phyloP scores from a whole-genome alignment of 2,329 filamentous ascomycete genomes.

The Pseudopyricularia javanii region DNA sequence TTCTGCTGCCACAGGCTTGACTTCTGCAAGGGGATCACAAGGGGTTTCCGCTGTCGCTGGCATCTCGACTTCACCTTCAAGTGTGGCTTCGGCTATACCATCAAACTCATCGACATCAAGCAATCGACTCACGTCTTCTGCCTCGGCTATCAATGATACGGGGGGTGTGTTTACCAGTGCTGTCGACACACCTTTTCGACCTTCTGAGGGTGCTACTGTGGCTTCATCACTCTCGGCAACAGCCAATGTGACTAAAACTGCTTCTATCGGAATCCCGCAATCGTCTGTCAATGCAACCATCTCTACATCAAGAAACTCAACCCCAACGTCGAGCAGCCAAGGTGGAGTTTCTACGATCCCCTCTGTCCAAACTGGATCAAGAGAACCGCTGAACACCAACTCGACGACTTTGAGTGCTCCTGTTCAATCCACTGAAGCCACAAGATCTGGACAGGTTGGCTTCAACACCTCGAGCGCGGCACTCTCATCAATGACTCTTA shows the following conservation, averaged over 20 bases:
- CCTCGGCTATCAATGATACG: neutral
- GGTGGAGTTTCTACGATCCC: neutral
- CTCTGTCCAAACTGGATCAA: neutral
- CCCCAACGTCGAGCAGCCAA: neutral
- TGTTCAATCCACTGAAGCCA: neutral
- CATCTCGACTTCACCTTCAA: neutral
- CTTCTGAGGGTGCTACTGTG: neutral
- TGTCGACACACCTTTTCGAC: neutral
- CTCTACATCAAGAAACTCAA: neutral
- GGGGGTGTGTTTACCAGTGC: neutral
- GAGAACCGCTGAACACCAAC: neutral
- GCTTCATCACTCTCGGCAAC: neutral
- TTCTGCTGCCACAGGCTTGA: neutral
- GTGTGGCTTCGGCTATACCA: neutral
- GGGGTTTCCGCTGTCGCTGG: neutral
- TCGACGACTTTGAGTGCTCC: neutral
- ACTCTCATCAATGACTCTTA: neutral
- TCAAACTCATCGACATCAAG: neutral
- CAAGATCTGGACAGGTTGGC: neutral
- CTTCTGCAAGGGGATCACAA: neutral
- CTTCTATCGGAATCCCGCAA: neutral
- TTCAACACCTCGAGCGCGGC: neutral
- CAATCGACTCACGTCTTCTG: neutral
- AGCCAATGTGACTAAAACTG: neutral
- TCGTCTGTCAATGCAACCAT: neutral